Base-by-base conservation (phyloP, 23 red algal species). In the Agarophyton chilense region DNA sequence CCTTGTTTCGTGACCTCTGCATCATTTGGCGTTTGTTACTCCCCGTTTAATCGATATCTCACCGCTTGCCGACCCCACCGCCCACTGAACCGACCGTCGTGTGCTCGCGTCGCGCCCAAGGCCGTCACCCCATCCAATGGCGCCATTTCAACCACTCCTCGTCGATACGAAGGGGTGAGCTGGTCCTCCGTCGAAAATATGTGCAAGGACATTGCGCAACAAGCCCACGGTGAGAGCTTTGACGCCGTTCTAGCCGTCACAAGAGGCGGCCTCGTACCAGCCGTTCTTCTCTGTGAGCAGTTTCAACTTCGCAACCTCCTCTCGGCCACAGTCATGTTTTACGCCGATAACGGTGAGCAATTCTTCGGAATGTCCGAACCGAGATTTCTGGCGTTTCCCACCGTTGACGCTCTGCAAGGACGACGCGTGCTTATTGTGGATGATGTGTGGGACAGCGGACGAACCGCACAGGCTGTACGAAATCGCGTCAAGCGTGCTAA, bases 381-480 rank as follows among this genome's bases (percentile, higher is more conserved):
- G 29, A 74, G 96, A 21, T 92, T 95, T 35, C 92, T 98, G 16
- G 71, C 77, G 41, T 98, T 98, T 92, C 96, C 96, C 10, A 80
- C 70, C 53, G 64, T 73, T 4, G 54, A 94, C 26, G 78, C 76
- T 16, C 50, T 98, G 22, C 67, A 95, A 41, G 96, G 78, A 4
- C 50, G 82, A 34, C 82, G 84, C 42, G 87, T 98, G 28, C 90
- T 98, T 22, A 66, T 98, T 52, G 89, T 98, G 14, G 96, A 98
- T 75, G 96, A 98, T 60, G 96, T 98, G 24, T 98, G 93, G 89
- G 96, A 98, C 52, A 90, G 89, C 36, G 96, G 96, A 19, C 70
- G 89, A 44, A 98, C 96, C 11, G 90, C 93, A 17, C 84, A 86
- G 24, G 82, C 88, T 35, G 96, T 98, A 13, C 51, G 71, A n/a